Evolutionary conservation across 768 basidiomycete species (phyloP).

Genomic region (Tricholoma sp.): DNA sequence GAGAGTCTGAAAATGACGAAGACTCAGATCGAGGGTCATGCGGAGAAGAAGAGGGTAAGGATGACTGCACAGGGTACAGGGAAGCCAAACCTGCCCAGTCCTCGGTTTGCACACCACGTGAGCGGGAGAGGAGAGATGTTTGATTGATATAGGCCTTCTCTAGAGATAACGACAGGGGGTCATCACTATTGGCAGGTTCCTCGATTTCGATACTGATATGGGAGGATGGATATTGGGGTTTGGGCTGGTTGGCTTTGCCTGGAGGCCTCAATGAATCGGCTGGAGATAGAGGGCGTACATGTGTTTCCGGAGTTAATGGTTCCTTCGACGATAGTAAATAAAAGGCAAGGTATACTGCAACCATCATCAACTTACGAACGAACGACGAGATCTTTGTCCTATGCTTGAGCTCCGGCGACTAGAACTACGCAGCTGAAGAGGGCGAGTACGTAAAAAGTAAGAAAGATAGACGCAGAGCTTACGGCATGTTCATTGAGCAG

Average conservation of each 20-base stretch:
- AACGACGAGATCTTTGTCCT: constrained; percentile 17
- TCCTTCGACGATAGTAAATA: constrained; percentile 21
- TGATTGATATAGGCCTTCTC: constrained; percentile 36
- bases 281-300: constrained; percentile 39
- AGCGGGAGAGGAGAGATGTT: constrained; percentile 53
- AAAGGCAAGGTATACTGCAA: neutral
- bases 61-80: constrained; percentile 30
- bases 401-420: constrained; percentile 21
- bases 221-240: constrained; percentile 26
- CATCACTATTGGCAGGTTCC: constrained; percentile 26
- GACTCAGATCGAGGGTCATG: constrained; percentile 69
- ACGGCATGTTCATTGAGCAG: constrained; percentile 33
- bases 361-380: constrained; percentile 17
- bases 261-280: constrained; percentile 29
- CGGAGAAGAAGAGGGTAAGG: constrained; percentile 37
- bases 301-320: constrained; percentile 40
- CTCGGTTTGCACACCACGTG: constrained; percentile 70
- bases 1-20: constrained; percentile 56
- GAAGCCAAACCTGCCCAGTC: constrained; percentile 23
- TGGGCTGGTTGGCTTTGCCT: constrained; percentile 25
- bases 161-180: constrained; percentile 19
- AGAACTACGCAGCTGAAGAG: constrained; percentile 11
- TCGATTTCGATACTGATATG: constrained; percentile 43
- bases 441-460: neutral
- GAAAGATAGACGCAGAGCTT: constrained; percentile 1